These are phyloP conservation scores for Vitis cinerea DNA, from an alignment of 164 flowering plant species.

Conservation along the genomic window DNA sequence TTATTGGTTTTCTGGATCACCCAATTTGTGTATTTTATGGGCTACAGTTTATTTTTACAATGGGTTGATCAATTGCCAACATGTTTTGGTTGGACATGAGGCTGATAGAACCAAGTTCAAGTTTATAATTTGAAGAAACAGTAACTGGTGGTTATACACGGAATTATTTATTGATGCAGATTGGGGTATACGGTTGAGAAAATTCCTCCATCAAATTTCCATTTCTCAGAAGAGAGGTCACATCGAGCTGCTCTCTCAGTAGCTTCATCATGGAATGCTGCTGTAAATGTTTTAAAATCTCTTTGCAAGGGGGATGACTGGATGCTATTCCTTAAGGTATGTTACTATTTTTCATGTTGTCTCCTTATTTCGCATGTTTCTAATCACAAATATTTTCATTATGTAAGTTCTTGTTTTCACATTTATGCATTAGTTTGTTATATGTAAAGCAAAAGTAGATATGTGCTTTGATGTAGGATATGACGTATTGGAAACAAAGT, in stretches of 20 bases:
- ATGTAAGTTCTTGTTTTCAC: background rate
- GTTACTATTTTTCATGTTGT: background rate
- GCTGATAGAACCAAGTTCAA: background rate
- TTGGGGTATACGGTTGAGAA: conserved; percentile 76
- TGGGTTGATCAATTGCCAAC: no score
- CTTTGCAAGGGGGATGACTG: conserved; percentile 79
- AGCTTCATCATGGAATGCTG: conserved; percentile 65
- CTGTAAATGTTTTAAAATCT: conserved; percentile 45
- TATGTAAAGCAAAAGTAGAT: background rate
- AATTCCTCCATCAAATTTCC: conserved; percentile 58
- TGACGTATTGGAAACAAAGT: no score
- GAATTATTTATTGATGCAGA: conserved; percentile 40
- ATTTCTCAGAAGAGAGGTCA: conserved; percentile 60
- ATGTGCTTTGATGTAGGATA: no score
- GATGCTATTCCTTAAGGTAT: conserved; percentile 73
- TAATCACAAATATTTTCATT: no score
- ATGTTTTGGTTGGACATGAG: no score
- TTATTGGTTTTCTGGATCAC: background rate
- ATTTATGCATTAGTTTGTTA: background rate
- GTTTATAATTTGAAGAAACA: background rate
- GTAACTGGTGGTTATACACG: background rate
- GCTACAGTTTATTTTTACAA: no score
- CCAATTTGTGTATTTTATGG: background rate
- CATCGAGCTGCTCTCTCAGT: conserved; percentile 41
- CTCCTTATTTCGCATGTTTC: background rate